Evolutionary conservation across 805 yeast species (phyloP).

Genomic region (Nakazawaea pomicola): DNA sequence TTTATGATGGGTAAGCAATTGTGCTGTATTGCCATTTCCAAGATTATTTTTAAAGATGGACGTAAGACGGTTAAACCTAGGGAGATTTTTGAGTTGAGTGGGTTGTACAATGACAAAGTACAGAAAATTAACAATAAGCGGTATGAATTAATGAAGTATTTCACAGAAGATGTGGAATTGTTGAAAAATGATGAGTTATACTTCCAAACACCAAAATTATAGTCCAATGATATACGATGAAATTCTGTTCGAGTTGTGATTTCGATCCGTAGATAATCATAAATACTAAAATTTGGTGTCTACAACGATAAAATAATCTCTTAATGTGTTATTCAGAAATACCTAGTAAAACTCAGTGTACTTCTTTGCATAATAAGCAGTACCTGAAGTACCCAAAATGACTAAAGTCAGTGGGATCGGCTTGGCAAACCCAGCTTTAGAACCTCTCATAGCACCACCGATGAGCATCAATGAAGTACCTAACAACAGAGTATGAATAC

Average conservation of each 20-base stretch:
- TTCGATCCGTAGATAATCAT: no score
- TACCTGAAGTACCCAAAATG: constrained; percentile 56
- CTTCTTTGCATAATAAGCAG: constrained; percentile 68
- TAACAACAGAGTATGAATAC: constrained; percentile 74
- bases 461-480: constrained; percentile 60
- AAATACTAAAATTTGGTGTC: no score
- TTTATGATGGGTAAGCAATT: constrained; percentile 37
- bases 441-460: constrained; percentile 71
- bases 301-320: no score
- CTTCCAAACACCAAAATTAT: no score
- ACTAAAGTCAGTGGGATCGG: constrained; percentile 72
- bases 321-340: no score
- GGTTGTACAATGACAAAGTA: constrained; percentile 48
- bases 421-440: constrained; percentile 53
- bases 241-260: no score
- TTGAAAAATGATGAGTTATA: background rate
- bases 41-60: constrained; percentile 75
- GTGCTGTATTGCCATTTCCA: constrained; percentile 56
- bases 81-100: constrained; percentile 52
- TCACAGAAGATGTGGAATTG: constrained; percentile 17
- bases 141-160: constrained; percentile 32
- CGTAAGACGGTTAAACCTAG: constrained; percentile 69
- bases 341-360: constrained; percentile 61
- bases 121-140: constrained; percentile 36
- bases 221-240: no score